phyloP scores from a whole-genome alignment of 306 rosid genomes.

The Oxytropis ochrocephala region DNA sequence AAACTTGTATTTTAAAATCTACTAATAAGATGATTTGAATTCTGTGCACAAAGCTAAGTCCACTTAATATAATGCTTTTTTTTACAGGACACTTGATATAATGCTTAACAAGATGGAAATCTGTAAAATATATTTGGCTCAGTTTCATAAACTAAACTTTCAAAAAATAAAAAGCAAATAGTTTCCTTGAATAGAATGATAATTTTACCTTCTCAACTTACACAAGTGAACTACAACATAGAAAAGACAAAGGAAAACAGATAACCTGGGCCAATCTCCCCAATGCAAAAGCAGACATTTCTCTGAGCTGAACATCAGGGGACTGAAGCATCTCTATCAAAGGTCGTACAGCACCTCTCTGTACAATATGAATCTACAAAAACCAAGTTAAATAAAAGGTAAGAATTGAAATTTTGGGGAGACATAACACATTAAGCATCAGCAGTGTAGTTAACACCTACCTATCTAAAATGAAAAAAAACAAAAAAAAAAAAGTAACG shows the following conservation, averaged over 20 bases:
- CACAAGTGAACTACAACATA: background rate
- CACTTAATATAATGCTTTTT: background rate
- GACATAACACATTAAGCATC: constrained; percentile 1
- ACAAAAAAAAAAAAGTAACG: too few species aligned
- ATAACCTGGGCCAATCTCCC: constrained; percentile 98
- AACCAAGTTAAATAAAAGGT: background rate
- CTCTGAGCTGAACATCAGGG: constrained; percentile 84
- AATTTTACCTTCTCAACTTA: background rate
- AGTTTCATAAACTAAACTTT: constrained; percentile 7
- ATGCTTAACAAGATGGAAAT: background rate
- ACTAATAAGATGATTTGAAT: background rate
- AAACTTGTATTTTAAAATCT: background rate
- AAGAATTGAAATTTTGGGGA: background rate
- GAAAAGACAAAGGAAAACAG: background rate
- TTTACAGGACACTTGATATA: background rate
- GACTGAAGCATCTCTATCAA: constrained; percentile 98
- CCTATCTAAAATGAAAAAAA: background rate
- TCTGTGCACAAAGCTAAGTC: background rate
- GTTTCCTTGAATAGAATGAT: background rate
- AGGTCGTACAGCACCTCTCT: constrained; percentile 97
- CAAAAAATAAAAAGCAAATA: background rate
- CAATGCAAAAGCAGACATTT: constrained; percentile 98
- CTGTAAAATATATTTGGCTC: background rate
- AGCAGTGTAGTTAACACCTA: constrained; percentile 3
- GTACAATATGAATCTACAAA: constrained; percentile 88